Base-by-base conservation (phyloP, 1,284 basidiomycete genomes). In the Somion occarium region DNA sequence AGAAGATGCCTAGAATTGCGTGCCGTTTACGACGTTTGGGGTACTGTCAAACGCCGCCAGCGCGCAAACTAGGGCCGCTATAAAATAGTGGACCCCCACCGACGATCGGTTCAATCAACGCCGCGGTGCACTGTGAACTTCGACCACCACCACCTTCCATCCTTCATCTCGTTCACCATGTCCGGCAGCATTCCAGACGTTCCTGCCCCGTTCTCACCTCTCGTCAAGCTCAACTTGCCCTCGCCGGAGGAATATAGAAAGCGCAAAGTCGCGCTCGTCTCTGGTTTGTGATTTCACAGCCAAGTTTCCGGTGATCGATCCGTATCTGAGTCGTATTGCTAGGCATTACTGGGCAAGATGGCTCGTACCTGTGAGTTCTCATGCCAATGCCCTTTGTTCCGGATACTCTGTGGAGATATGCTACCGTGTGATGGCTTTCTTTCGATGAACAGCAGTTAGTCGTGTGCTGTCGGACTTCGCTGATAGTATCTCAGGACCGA, bases 291-390 rank as follows among this genome's bases (percentile, higher is more conserved):
- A 42, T 18, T n/a, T 25, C 13, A 27, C 23, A 30, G 30, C 30
- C 42, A 41, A 18, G n/a, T 20, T 9, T 5, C 38, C 42, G 23
- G 45, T 44, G 50, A 46, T 46, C 46, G 41, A 27, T 45, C 25
- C 45, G 38, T 42, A 26, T 47, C 44, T 41, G n/a, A 38, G 12
- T 41, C 24, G n/a, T 24, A 47, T 38, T 55, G 42, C 51, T 62
- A 92, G 91, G 91, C 67, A 90, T 95, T 66, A 93, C 92, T 59
- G 92, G 92, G 18, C 92, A 94, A 70, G 92, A 94, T 70, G 92
- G 91, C 26, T 93, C 91, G 5, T 93, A 93, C 66, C 71, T 93
- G 85, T 91, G 63, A 68, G 85, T 68, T 12, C 20, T 37, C 44
- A 38, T 30, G 23, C 15, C 15, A 15, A 7, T 34, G 7, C 15